Conservation (phyloP, 148 eudicot genomes). For the Polygonum maritimum region DNA sequence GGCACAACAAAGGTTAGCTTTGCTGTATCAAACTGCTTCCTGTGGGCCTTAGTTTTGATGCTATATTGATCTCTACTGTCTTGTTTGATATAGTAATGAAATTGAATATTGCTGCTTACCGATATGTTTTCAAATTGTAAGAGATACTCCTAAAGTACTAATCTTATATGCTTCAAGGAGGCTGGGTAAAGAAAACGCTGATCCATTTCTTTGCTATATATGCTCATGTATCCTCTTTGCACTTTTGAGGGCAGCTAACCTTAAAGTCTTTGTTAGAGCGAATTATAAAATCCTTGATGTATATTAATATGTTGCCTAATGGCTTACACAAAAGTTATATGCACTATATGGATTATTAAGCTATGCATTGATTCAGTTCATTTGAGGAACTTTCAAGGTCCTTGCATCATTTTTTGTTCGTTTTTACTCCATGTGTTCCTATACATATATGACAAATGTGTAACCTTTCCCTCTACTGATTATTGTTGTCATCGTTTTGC, state of each 20-base stretch:
- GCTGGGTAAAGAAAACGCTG: background rate
- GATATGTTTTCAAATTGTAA: background rate
- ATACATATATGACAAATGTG: background rate
- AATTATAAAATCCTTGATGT: background rate
- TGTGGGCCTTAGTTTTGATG: background rate
- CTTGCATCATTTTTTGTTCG: background rate
- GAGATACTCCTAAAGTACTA: background rate
- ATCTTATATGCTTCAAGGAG: conserved; percentile 1
- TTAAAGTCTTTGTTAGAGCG: background rate
- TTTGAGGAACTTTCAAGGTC: background rate
- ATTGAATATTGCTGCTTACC: background rate
- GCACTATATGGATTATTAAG: background rate
- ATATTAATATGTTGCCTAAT: background rate
- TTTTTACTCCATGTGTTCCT: background rate
- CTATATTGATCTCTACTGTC: background rate
- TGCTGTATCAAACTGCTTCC: background rate
- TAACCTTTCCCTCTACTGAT: background rate
- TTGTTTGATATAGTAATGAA: background rate
- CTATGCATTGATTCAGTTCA: background rate
- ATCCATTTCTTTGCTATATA: background rate
- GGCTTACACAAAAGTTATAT: background rate
- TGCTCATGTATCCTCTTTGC: background rate
- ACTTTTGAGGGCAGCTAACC: background rate
- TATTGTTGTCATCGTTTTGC: conserved; percentile 14
- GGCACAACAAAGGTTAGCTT: conserved; percentile 68